Conservation (phyloP, 352 stramenopile species). For the Discostella stelligera region DNA sequence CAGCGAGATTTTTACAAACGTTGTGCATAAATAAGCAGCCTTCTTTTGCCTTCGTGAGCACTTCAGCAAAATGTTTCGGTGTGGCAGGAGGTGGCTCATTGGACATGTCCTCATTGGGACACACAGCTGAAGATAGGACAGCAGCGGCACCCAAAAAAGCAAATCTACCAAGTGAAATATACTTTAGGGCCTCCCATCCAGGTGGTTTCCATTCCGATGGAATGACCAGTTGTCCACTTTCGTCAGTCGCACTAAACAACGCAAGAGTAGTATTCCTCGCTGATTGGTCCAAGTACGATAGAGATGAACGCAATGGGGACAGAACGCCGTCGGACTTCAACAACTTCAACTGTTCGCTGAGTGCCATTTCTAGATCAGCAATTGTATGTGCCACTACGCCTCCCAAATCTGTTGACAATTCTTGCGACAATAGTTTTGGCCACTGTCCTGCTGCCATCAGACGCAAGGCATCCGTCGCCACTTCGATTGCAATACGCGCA, state of each 20-base stretch:
- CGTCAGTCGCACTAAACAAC: constrained; percentile 64
- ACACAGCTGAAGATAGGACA: constrained; percentile 63
- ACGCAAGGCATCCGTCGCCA: constrained; percentile 61
- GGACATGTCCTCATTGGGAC: constrained; percentile 38
- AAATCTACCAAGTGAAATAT: constrained; percentile 67
- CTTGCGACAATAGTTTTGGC: constrained; percentile 66
- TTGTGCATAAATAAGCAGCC: constrained; percentile 34
- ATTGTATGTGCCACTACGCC: constrained; percentile 67
- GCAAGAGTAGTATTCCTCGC: constrained; percentile 57
- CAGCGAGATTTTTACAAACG: constrained; percentile 44
- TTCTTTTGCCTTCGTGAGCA: constrained; percentile 37
- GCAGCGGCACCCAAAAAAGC: constrained; percentile 65
- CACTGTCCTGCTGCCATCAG: constrained; percentile 76
- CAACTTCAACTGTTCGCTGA: constrained; percentile 68
- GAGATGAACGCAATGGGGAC: constrained; percentile 70
- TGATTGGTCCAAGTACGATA: constrained; percentile 68
- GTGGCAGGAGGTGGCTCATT: constrained; percentile 40
- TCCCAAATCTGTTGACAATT: constrained; percentile 71
- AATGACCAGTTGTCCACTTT: constrained; percentile 59
- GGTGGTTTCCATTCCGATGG: constrained; percentile 73
- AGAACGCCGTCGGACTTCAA: constrained; percentile 77
- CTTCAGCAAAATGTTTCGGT: constrained; percentile 17
- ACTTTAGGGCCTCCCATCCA: constrained; percentile 60
- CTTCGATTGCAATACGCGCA: constrained; percentile 61
- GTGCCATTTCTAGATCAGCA: constrained; percentile 60